A percentile compares a stretch with the other conserved stretches of the same genome.
Evolutionary conservation across 2,329 filamentous ascomycete genomes (phyloP).

Genomic region (Penicillium psychrosexuale): DNA sequence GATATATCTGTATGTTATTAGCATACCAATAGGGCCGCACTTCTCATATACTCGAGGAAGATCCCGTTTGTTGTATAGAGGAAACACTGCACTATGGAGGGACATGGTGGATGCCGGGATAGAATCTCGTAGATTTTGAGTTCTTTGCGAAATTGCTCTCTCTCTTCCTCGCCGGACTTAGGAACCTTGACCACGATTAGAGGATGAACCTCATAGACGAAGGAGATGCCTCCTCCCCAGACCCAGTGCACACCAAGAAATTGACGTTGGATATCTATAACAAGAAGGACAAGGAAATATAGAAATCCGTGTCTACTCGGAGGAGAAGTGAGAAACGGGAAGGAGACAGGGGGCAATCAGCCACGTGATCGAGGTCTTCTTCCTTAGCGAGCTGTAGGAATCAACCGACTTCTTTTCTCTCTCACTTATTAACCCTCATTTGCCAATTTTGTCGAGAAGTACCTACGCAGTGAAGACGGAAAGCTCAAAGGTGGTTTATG

Average conservation of each 20-base stretch:
- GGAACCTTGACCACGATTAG: constrained; percentile 29
- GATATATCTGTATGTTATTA: not conserved
- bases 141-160: constrained; percentile 25
- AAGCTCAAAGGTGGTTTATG: too few relatives aligned
- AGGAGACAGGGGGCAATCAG: too few relatives aligned
- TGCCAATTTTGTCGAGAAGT: too few relatives aligned
- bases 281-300: not conserved
- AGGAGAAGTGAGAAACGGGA: too few relatives aligned
- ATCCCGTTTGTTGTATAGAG: constrained; percentile 16
- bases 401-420: too few relatives aligned
- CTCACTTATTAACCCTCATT: too few relatives aligned
- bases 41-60: constrained; percentile 32
- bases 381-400: too few relatives aligned
- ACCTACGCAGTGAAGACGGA: too few relatives aligned
- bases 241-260: constrained; percentile 25
- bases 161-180: constrained; percentile 24
- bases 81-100: constrained; percentile 27
- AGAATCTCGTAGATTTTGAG: constrained; percentile 25
- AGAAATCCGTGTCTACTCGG: too few relatives aligned
- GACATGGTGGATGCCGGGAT: constrained; percentile 20
- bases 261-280: constrained; percentile 20
- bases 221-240: constrained; percentile 25
- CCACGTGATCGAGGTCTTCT: too few relatives aligned
- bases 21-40: constrained; percentile 8
- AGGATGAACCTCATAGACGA: constrained; percentile 29